Evolutionary conservation across 2,329 filamentous ascomycete species (phyloP), one percentile per base, ranked within the genome.

Genomic region (Neonectria neomacrospora): DNA sequence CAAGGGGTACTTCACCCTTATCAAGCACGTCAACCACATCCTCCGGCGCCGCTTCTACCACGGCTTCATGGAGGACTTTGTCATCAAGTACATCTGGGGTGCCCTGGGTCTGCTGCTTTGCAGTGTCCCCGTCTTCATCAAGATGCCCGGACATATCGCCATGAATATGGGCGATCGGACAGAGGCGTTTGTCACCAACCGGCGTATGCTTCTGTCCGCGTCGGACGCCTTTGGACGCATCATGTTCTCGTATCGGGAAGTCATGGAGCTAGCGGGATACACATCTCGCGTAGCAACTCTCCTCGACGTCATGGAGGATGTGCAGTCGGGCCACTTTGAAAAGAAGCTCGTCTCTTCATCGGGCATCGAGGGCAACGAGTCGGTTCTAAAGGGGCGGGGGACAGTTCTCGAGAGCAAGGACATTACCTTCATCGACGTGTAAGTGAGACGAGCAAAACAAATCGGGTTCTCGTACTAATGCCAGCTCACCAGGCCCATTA

Each of bases 71-170:
- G 96, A 99, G 77, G 96, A 99, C 78, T 99, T 97, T 79, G 93
- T 98, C 61, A 97, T 99, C 80, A 99, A 99, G 79, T 99, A 99
- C 77, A 96, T 98, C 80, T 99, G 96, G 96, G 96, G 96, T 42
- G 95, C 96, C 2, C 79, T 99, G 45, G 96, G 96, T 1, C 85
- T 99, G 67, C 79, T 97, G 67, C 88, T 99, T 10, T 99, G 96
- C 83, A 96, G 93, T 78, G 90, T 97, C 0, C 96, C 96, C 0
- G 95, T 98, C 2, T 99, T 99, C 78, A 92, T 99, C 83, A 95
- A 95, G 78, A 86, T 97, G 18, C 94, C 94, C 0, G 92, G 91
- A 1, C 85, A 89, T 67, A 76, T 85, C 45, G 81, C 82, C 12
- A 81, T 84, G 71, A 90, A 82, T 74, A 91, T 92, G 89, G 91